phyloP scores from a whole-genome alignment of 495 filamentous ascomycete species.

The Daldinia grandis region DNA sequence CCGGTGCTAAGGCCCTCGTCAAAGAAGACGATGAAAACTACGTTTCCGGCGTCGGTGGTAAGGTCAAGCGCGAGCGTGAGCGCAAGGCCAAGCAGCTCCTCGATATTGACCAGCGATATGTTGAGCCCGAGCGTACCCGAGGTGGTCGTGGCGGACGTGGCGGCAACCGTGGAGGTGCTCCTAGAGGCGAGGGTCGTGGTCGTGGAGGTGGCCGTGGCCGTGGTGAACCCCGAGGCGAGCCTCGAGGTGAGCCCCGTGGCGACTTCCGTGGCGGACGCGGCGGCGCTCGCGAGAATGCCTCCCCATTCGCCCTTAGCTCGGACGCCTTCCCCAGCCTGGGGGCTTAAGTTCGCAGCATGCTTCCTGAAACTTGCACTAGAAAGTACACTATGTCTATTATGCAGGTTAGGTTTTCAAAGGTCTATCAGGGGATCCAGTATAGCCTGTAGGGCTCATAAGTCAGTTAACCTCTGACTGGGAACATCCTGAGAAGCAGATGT shows the following conservation, averaged over 20 bases:
- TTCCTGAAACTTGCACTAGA: constrained; percentile 13
- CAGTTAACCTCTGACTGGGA: constrained; percentile 36
- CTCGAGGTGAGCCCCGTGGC: constrained; percentile 54
- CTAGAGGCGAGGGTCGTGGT: constrained; percentile 58
- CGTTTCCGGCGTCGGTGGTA: constrained; percentile 77
- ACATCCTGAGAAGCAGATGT: constrained; percentile 35
- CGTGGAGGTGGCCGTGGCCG: constrained; percentile 60
- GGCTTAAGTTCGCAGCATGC: constrained; percentile 42
- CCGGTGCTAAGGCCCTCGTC: constrained; percentile 77
- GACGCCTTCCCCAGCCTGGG: constrained; percentile 80
- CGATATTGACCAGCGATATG: constrained; percentile 83
- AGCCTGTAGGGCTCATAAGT: constrained; percentile 25
- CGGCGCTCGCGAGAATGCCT: constrained; percentile 40
- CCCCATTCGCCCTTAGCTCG: constrained; percentile 69
- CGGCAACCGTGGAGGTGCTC: constrained; percentile 59
- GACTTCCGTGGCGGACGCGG: constrained; percentile 55
- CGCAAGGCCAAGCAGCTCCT: constrained; percentile 91
- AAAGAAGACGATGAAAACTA: constrained; percentile 78
- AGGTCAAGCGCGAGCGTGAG: constrained; percentile 86
- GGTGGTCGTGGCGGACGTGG: constrained; percentile 64
- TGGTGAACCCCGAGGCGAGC: constrained; percentile 38
- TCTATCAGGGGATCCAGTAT: constrained; percentile 29
- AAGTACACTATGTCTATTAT: constrained; percentile 28
- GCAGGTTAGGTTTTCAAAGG: constrained; percentile 29
- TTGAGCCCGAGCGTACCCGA: constrained; percentile 68